Percentiles rank a stretch among this genome's conserved stretches.
These are phyloP conservation scores for Fusarium verrucosum DNA, from an alignment of 2,329 filamentous ascomycete species.

Conservation along the genomic window DNA sequence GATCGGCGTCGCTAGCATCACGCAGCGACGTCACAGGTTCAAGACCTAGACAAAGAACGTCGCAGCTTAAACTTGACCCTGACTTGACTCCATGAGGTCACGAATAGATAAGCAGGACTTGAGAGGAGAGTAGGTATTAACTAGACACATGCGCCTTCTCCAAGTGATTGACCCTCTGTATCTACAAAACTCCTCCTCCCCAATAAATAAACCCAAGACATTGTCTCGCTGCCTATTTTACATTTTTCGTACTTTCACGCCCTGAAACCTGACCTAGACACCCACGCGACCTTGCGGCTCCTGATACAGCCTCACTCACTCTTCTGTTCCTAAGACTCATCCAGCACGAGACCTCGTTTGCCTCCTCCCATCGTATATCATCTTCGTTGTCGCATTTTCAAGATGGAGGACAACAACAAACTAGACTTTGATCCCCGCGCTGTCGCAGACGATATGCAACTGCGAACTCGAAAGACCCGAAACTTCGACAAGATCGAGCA, in stretches of 20 bases:
- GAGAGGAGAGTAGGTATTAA: not conserved
- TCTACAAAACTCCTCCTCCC: conserved; percentile 4
- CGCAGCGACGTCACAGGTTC: conserved; percentile 39
- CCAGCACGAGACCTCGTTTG: conserved; percentile 30
- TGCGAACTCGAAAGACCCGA: conserved; percentile 58
- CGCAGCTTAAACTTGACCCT: not conserved
- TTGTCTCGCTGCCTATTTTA: conserved; percentile 26
- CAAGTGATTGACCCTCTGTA: conserved; percentile 18
- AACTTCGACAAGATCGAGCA: conserved; percentile 62
- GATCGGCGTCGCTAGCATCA: conserved; percentile 38
- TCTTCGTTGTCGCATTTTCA: conserved; percentile 11
- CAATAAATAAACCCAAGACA: conserved; percentile 4
- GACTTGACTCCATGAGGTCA: conserved; percentile 31
- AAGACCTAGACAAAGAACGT: conserved; percentile 24
- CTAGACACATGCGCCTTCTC: conserved; percentile 16
- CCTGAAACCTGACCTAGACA: conserved; percentile 34
- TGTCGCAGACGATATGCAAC: conserved; percentile 57
- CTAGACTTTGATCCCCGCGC: conserved; percentile 40
- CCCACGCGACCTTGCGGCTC: conserved; percentile 35
- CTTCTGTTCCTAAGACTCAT: conserved; percentile 29
- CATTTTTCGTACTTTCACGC: not conserved
- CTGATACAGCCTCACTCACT: conserved; percentile 34
- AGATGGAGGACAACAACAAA: conserved; percentile 41
- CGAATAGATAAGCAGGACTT: conserved; percentile 5
- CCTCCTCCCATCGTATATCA: conserved; percentile 13